A percentile compares a stretch with the other conserved stretches of the same genome.
phyloP scores from a whole-genome alignment of 2,329 filamentous ascomycete genomes.

The Penicillium expansum region DNA sequence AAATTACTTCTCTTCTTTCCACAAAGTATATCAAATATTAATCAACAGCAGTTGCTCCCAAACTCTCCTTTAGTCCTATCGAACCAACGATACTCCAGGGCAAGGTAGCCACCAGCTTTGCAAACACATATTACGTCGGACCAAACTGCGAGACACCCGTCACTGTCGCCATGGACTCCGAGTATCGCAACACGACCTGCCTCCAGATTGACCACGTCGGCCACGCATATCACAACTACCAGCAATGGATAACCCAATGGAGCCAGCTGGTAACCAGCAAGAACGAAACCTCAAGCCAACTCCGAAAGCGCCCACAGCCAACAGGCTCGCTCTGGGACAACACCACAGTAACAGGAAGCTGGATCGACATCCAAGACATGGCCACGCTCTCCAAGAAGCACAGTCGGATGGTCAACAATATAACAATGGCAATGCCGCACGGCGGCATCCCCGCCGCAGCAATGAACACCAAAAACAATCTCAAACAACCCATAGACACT shows the following conservation, averaged over 20 bases:
- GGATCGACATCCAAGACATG: constrained; percentile 63
- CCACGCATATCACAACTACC: constrained; percentile 65
- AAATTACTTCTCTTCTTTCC: constrained; percentile 3
- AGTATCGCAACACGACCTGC: constrained; percentile 61
- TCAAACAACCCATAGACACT: constrained; percentile 66
- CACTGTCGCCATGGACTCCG: constrained; percentile 39
- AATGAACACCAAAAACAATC: constrained; percentile 58
- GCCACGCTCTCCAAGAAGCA: constrained; percentile 50
- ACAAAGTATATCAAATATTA: not conserved
- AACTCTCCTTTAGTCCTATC: constrained; percentile 60
- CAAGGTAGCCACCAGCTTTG: constrained; percentile 60
- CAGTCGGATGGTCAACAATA: constrained; percentile 67
- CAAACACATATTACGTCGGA: constrained; percentile 58
- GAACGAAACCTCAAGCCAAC: constrained; percentile 41
- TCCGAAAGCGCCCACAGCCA: constrained; percentile 56
- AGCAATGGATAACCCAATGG: constrained; percentile 61
- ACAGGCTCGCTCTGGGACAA: constrained; percentile 68
- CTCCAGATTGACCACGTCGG: constrained; percentile 68
- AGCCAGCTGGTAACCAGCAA: constrained; percentile 45
- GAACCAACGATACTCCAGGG: constrained; percentile 53
- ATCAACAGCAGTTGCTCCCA: constrained; percentile 59
- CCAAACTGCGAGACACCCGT: constrained; percentile 63
- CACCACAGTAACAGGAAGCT: constrained; percentile 66
- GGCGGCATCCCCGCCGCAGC: constrained; percentile 66
- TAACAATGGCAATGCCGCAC: constrained; percentile 75